phyloP scores from a whole-genome alignment of 2,329 filamentous ascomycete species.

The Aspergillus pseudoviridinutans region DNA sequence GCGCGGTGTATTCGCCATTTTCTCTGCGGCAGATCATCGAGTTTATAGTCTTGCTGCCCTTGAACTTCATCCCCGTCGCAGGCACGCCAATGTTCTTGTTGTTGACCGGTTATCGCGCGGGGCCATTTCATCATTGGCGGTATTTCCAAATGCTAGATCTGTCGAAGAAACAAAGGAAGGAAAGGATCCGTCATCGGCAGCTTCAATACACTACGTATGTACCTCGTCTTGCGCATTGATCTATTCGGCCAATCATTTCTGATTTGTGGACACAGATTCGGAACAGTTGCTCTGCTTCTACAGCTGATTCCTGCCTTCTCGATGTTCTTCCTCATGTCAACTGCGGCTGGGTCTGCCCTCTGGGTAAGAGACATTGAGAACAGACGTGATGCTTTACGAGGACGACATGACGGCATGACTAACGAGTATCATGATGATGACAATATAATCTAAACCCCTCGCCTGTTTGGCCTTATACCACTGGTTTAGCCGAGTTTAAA shows the following conservation, averaged over 20 bases:
- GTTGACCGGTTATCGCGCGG: conserved; percentile 79
- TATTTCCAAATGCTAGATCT: conserved; percentile 80
- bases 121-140: conserved; percentile 84
- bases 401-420: conserved; percentile 16
- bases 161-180: conserved; percentile 67
- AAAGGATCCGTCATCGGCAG: conserved; percentile 61
- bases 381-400: conserved; percentile 36
- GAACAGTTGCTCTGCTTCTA: conserved; percentile 74
- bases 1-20: conserved; percentile 81
- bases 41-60: conserved; percentile 70
- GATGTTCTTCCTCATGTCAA: conserved; percentile 92
- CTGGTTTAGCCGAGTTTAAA: not conserved
- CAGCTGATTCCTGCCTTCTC: conserved; percentile 86
- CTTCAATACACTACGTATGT: conserved; percentile 81
- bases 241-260: not conserved
- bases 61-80: conserved; percentile 82
- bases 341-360: conserved; percentile 75
- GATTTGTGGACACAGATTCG: conserved; percentile 55
- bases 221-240: not conserved
- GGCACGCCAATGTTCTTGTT: conserved; percentile 83
- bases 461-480: not conserved
- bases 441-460: conserved; percentile 11
- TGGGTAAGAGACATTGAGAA: conserved; percentile 80
- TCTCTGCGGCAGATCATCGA: conserved; percentile 87
- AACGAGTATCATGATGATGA: conserved; percentile 37